These are phyloP conservation scores for Cicer pinnatifidum DNA, from an alignment of 306 rosid genomes.

Conservation along the genomic window DNA sequence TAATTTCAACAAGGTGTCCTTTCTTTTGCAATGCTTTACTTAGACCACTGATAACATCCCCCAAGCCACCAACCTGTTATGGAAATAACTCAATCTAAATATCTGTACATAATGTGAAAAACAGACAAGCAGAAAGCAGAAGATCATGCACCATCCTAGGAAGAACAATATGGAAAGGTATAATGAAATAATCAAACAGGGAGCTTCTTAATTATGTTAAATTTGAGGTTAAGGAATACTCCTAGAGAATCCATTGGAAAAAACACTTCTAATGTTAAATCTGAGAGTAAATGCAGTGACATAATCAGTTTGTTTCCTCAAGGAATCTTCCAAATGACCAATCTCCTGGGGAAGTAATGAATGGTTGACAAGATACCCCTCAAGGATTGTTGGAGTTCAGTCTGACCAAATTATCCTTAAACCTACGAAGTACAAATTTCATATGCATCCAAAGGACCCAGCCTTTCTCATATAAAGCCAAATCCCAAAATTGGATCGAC, in stretches of 20 bases:
- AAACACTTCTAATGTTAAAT: constrained; percentile 23
- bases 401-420: constrained; percentile 33
- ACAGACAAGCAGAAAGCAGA: constrained; percentile 35
- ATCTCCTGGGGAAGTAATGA: constrained; percentile 14
- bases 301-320: constrained; percentile 35
- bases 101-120: constrained; percentile 23
- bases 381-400: constrained; percentile 13
- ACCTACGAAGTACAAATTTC: constrained; percentile 31
- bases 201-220: constrained; percentile 25
- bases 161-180: constrained; percentile 30
- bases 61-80: constrained; percentile 95
- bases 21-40: constrained; percentile 87
- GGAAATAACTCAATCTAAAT: constrained; percentile 34
- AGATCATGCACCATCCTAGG: constrained; percentile 7
- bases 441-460: constrained; percentile 5
- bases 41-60: constrained; percentile 89
- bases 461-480: constrained; percentile 29
- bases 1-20: constrained; percentile 94
- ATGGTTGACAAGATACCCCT: constrained; percentile 23
- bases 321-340: constrained; percentile 19
- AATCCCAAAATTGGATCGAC: constrained; percentile 25
- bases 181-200: constrained; percentile 40
- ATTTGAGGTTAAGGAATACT: constrained; percentile 30
- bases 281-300: constrained; percentile 30
- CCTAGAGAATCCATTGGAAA: background rate